A percentile compares a stretch with the other conserved stretches of the same genome.
Conservation (phyloP, 164 flowering plant genomes). For the Sedum album region DNA sequence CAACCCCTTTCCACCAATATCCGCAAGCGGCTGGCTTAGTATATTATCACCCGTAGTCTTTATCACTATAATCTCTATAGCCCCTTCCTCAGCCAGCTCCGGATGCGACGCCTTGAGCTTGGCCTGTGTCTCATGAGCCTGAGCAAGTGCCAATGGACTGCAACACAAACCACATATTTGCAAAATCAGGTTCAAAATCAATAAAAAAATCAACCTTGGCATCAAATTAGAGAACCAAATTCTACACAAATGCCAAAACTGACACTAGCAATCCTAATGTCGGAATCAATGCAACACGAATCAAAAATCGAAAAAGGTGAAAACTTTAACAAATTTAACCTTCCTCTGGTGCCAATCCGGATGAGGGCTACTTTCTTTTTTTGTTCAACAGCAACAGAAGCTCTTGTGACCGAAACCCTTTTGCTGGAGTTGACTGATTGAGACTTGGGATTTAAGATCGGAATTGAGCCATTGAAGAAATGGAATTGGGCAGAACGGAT, state of each 20-base stretch:
- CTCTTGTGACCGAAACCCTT: slow-evolving; percentile 25
- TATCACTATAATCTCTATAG: slow-evolving; percentile 76
- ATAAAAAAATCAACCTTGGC: neutral
- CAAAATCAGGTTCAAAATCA: neutral
- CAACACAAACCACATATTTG: slow-evolving; percentile 29
- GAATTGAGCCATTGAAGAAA: slow-evolving; percentile 16
- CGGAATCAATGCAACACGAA: neutral
- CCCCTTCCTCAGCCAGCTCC: slow-evolving; percentile 86
- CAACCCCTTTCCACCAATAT: slow-evolving; percentile 95
- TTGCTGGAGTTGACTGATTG: slow-evolving; percentile 16
- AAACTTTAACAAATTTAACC: slow-evolving; percentile 29
- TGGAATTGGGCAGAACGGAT: slow-evolving; percentile 3
- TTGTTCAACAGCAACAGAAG: slow-evolving; percentile 48
- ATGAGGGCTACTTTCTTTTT: slow-evolving; percentile 50
- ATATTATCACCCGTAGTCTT: slow-evolving; percentile 97
- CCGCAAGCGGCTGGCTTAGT: slow-evolving; percentile 83
- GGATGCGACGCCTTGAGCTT: slow-evolving; percentile 68
- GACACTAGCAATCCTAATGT: neutral
- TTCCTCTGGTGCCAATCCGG: slow-evolving; percentile 86
- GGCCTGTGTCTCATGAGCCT: slow-evolving; percentile 83
- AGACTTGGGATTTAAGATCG: slow-evolving; percentile 29
- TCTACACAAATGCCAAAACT: neutral
- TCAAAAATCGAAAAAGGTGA: neutral
- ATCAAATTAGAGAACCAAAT: neutral
- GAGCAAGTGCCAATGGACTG: slow-evolving; percentile 99